These are phyloP conservation scores for Actinomortierella wolfii DNA, from an alignment of 371 early-diverging fungal species.

Conservation along the genomic window DNA sequence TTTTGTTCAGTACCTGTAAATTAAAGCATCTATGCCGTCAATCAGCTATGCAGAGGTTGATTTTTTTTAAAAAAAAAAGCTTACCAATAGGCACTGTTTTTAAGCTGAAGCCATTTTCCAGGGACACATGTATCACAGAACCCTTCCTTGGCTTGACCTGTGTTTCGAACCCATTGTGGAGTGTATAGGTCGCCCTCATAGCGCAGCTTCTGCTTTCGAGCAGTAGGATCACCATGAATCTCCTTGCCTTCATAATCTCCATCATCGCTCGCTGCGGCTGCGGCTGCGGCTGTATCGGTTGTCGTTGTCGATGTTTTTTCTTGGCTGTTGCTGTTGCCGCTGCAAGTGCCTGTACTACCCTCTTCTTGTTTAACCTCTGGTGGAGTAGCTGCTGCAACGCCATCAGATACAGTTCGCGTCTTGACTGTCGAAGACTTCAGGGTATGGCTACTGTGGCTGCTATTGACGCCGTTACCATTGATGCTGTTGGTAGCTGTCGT, in stretches of 20 bases:
- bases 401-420: neutral
- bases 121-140: slow-evolving; percentile 87
- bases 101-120: slow-evolving; percentile 90
- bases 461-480: too few species aligned
- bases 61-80: too few species aligned
- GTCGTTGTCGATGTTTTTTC: slow-evolving; percentile 12
- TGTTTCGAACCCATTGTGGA: slow-evolving; percentile 84
- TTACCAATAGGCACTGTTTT: slow-evolving; percentile 92
- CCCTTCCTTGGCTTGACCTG: slow-evolving; percentile 85
- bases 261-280: slow-evolving; percentile 40
- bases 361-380: slow-evolving; percentile 11
- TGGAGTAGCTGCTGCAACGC: slow-evolving; percentile 2
- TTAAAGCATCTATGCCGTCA: neutral
- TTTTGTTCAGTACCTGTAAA: neutral
- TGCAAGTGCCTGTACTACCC: slow-evolving; percentile 5
- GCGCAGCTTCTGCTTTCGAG: slow-evolving; percentile 72
- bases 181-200: slow-evolving; percentile 86
- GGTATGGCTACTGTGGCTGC: too few species aligned
- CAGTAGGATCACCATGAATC: slow-evolving; percentile 53
- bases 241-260: slow-evolving; percentile 39
- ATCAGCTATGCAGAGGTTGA: neutral
- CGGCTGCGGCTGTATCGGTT: slow-evolving; percentile 9
- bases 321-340: slow-evolving; percentile 20
- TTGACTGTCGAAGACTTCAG: too few species aligned
- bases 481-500: too few species aligned